Base-by-base conservation (phyloP, 1,139 yeast species). In the Yamadazyma conglobata region DNA sequence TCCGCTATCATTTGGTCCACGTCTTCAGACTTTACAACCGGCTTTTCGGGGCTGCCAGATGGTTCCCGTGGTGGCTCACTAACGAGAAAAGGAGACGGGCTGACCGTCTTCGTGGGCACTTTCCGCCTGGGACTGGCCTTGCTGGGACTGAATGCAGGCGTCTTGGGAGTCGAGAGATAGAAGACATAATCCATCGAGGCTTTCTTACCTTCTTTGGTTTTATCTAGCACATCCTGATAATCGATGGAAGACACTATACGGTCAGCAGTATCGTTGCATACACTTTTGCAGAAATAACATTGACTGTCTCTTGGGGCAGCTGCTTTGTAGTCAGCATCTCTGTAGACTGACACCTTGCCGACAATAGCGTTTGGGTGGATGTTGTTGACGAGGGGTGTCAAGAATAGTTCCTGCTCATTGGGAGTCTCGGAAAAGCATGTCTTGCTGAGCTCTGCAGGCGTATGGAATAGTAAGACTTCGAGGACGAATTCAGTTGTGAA, bases 141-240 rank as follows among this genome's bases (percentile, higher is more conserved):
- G 6, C 19, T 17, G 9, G 19, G 19, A 17, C 19, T 17, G 8
- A 17, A 6, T 9, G 22, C 22, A 8, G 22, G 9, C n/a, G 10
- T 19, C 10, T 8, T 19, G 22, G 22, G 22, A 19, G 22, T 19
- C 11, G 11, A 5, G 5, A 12, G n/a, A n/a, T 19, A n/a, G 22
- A 12, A 11, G 6, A 22, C 5, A 11, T 12, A 23, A 13, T 23
- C 19, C 19, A 23, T 9, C 16, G 10, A 4, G 13, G 7, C 19
- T 8, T 15, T 23, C 25, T 23, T 23, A 28, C 31, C 24, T 8
- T 26, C 9, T 14, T 14, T 19, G 9, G 19, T n/a, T 13, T n/a
- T 8, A 9, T 8, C 10, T 19, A 19, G 19, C 14, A 19, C 28
- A 4, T 26, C 16, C 10, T 13, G 11, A 13, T 10, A 19, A 6